These are phyloP conservation scores for Xerocomus spinulosus DNA, from an alignment of 768 basidiomycete genomes.

Conservation along the genomic window DNA sequence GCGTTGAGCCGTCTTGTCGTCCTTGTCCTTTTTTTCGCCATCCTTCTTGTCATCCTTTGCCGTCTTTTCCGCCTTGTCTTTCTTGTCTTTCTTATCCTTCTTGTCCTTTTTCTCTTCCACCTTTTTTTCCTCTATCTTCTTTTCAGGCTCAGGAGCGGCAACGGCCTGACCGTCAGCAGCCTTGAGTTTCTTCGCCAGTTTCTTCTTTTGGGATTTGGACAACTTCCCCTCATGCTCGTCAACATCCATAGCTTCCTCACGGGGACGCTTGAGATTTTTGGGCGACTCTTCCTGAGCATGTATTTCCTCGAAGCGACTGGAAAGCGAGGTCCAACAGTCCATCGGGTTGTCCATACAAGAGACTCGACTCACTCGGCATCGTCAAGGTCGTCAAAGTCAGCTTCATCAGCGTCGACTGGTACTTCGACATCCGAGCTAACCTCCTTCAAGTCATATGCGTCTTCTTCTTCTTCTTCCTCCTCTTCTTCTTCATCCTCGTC, in stretches of 20 bases:
- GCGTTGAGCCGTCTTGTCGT: constrained; percentile 28
- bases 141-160: constrained; percentile 22
- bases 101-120: constrained; percentile 55
- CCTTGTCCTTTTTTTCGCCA: constrained; percentile 33
- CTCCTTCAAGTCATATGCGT: constrained; percentile 57
- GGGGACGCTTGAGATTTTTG: constrained; percentile 65
- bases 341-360: neutral
- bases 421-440: constrained; percentile 84
- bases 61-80: constrained; percentile 30
- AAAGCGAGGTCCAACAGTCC: neutral
- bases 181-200: constrained; percentile 70
- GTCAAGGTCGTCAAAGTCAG: constrained; percentile 44
- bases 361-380: constrained; percentile 38
- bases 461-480: constrained; percentile 48
- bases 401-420: constrained; percentile 59
- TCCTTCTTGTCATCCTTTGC: constrained; percentile 34
- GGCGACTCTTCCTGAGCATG: constrained; percentile 31
- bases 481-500: constrained; percentile 42
- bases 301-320: constrained; percentile 71
- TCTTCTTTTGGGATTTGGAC: constrained; percentile 57
- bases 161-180: constrained; percentile 46
- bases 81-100: constrained; percentile 49
- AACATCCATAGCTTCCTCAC: constrained; percentile 52
- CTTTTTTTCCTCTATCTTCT: constrained; percentile 33
- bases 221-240: constrained; percentile 36